These are phyloP conservation scores for Hypoxylon sp. DNA, from an alignment of 2,329 filamentous ascomycete species.

Conservation along the genomic window DNA sequence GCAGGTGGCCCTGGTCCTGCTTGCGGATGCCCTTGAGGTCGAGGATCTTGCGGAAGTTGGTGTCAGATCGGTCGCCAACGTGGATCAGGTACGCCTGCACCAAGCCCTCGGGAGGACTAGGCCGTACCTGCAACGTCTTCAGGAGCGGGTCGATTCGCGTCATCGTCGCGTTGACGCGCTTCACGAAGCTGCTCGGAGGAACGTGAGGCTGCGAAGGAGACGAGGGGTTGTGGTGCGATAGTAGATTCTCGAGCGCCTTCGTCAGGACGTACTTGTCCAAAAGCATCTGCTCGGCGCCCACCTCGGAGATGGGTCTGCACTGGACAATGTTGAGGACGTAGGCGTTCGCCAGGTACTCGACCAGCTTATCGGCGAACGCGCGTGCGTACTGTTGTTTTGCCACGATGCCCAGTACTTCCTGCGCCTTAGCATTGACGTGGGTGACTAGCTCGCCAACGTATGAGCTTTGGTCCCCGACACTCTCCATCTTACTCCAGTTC, in stretches of 20 bases:
- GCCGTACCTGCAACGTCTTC: slow-evolving; percentile 94
- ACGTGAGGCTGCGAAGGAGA: slow-evolving; percentile 46
- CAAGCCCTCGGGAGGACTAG: slow-evolving; percentile 88
- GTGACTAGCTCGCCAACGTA: slow-evolving; percentile 86
- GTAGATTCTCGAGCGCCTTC: slow-evolving; percentile 76
- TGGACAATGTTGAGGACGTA: slow-evolving; percentile 87
- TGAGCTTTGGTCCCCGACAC: slow-evolving; percentile 89
- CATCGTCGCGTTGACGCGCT: slow-evolving; percentile 85
- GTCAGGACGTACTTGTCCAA: slow-evolving; percentile 92
- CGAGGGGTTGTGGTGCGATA: slow-evolving; percentile 66
- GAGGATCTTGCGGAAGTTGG: slow-evolving; percentile 95
- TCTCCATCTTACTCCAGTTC: slow-evolving; percentile 93
- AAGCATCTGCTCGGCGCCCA: slow-evolving; percentile 96
- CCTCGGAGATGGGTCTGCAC: slow-evolving; percentile 90
- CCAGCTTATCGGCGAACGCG: slow-evolving; percentile 94
- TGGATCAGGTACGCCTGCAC: slow-evolving; percentile 98
- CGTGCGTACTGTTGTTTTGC: slow-evolving; percentile 93
- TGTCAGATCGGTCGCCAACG: slow-evolving; percentile 90
- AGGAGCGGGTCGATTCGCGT: slow-evolving; percentile 88
- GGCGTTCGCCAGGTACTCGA: slow-evolving; percentile 80
- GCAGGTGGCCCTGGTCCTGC: slow-evolving; percentile 78
- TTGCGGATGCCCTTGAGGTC: slow-evolving; percentile 94
- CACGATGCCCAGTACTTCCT: slow-evolving; percentile 78
- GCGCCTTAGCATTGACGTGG: slow-evolving; percentile 73
- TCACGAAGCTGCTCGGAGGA: slow-evolving; percentile 72